Conservation (phyloP, 2,329 filamentous ascomycete genomes). For the Coleophoma eucalyptorum region DNA sequence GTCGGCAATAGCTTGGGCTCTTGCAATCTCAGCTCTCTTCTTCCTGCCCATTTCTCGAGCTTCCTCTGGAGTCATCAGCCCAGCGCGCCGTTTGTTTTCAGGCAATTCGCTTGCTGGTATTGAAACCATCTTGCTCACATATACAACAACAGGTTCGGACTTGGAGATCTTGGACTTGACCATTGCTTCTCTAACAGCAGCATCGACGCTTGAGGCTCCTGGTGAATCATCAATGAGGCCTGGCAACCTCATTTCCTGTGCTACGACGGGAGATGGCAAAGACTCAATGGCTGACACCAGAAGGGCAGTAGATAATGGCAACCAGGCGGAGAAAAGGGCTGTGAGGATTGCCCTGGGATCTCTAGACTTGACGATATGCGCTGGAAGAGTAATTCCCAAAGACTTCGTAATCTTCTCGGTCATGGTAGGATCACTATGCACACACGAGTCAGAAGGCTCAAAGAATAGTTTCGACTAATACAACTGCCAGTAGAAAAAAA, state of each 20-base stretch:
- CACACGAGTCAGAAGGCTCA: conserved; percentile 23
- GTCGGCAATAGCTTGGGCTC: conserved; percentile 56
- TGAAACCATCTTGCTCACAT: conserved; percentile 98
- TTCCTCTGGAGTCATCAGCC: conserved; percentile 81
- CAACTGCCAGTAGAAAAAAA: conserved; percentile 17
- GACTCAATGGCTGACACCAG: conserved; percentile 93
- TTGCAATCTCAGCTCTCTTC: conserved; percentile 85
- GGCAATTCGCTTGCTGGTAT: conserved; percentile 89
- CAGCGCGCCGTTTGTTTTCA: conserved; percentile 71
- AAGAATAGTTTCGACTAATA: conserved; percentile 12
- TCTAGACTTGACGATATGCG: conserved; percentile 79
- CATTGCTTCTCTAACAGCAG: conserved; percentile 74
- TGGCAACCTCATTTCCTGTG: conserved; percentile 78
- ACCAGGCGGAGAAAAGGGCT: conserved; percentile 83
- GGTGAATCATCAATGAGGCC: conserved; percentile 77
- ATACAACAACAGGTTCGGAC: conserved; percentile 80
- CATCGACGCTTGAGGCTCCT: conserved; percentile 67
- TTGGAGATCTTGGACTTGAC: conserved; percentile 68
- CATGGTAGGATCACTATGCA: conserved; percentile 64
- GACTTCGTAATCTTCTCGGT: conserved; percentile 96
- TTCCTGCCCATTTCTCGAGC: conserved; percentile 81
- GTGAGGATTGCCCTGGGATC: conserved; percentile 82
- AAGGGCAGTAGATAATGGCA: conserved; percentile 87
- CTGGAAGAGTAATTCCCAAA: conserved; percentile 75
- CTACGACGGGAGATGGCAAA: conserved; percentile 75